These are phyloP conservation scores for Paraleonurus japonicus DNA, from an alignment of 257 asterid species.

Conservation along the genomic window DNA sequence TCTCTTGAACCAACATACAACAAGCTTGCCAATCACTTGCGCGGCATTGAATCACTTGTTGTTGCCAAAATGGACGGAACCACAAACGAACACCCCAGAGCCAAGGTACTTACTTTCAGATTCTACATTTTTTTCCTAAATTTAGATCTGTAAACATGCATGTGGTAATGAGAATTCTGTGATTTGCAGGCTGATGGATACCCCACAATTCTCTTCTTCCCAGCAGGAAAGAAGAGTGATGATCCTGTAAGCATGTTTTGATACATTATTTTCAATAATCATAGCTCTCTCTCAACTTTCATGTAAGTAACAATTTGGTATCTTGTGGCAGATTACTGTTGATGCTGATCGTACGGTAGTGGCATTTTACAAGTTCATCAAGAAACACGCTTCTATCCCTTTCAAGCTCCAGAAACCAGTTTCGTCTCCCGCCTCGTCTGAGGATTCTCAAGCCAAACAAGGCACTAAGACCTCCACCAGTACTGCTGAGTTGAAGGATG, in stretches of 20 bases:
- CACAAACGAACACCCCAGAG: conserved; percentile 82
- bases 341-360: conserved; percentile 81
- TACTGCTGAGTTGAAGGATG: conserved; percentile 63
- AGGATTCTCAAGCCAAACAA: conserved; percentile 37
- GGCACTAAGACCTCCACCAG: conserved; percentile 26
- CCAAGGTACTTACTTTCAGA: conserved; percentile 49
- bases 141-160: not conserved
- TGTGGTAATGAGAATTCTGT: not conserved
- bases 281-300: not conserved
- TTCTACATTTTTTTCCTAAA: not conserved
- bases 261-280: not conserved
- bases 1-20: conserved; percentile 87
- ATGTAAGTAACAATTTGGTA: not conserved
- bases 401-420: conserved; percentile 75
- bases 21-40: conserved; percentile 88
- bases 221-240: conserved; percentile 76
- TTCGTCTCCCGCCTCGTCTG: conserved; percentile 32
- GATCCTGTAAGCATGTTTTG: conserved; percentile 68
- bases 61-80: conserved; percentile 98
- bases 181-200: conserved; percentile 80
- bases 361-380: conserved; percentile 80
- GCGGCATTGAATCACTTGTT: conserved; percentile 58
- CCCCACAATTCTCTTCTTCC: conserved; percentile 92
- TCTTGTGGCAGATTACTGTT: conserved; percentile 60
- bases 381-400: conserved; percentile 80